Evolutionary conservation across 2,329 filamentous ascomycete genomes (phyloP), one percentile per base, ranked within the genome.

Genomic region (Phyllachora maydis): DNA sequence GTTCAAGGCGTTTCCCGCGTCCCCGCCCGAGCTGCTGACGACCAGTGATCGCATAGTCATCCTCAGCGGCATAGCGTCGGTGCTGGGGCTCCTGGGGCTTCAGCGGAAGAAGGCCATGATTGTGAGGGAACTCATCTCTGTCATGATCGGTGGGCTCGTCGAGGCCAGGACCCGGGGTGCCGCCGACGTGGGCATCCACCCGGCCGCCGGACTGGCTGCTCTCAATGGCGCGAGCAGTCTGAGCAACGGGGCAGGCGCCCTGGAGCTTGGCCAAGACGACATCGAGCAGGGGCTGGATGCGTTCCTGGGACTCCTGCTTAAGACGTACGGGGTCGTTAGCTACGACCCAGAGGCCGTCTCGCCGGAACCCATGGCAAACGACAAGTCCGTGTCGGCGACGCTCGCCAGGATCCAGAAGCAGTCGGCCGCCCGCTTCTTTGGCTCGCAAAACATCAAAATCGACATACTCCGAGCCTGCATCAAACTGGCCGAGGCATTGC

Each of bases 151-250:
- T 16, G 82, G 78, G 3, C 58, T 98, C 6, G 73, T 92, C 4
- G 81, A 93, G 46, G 88, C 88, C 10, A 66, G 88, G 18, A 93
- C 90, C 22, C 64, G 85, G 22, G 85, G 85, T 16, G 88, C 88
- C 19, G 83, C 88, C n/a, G 88, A 95, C 41, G 78, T 88, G 38
- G 88, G 85, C 4, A 79, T 98, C 17, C 85, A 95, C 47, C 88
- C 88, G 19, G 85, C 85, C 11, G 81, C 85, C 7, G 83, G 81
- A 0, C 53, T 93, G 23, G 71, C 81, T 14, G 71, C 73, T 8
- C 52, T 88, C 15, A 74, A 69, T 32, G 52, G 63, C 8, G 45
- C 51, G 3, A 53, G 50, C 27, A 54, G 56, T 1, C 56, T 56
- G 19, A 46, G 44, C 11, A 57, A 53, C 27, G 60, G 59, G 7